A percentile compares a stretch with the other conserved stretches of the same genome.
These are phyloP conservation scores for Sarocladium brachiariae DNA, from an alignment of 2,329 filamentous ascomycete species.

Conservation along the genomic window DNA sequence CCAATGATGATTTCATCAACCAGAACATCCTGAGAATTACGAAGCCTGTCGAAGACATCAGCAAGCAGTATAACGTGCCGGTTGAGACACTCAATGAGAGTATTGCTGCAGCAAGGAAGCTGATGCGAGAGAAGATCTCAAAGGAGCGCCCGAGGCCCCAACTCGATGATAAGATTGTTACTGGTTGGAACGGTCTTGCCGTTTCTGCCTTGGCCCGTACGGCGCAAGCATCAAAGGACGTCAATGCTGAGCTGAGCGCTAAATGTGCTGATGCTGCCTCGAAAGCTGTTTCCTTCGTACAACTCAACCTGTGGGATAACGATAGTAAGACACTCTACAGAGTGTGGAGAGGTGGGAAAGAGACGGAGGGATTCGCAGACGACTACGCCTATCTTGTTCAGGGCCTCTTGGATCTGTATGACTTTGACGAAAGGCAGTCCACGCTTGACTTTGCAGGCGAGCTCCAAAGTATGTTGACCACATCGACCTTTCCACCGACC, in stretches of 20 bases:
- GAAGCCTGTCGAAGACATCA: slow-evolving; percentile 60
- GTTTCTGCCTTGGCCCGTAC: slow-evolving; percentile 76
- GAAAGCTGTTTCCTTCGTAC: slow-evolving; percentile 66
- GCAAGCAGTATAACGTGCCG: slow-evolving; percentile 66
- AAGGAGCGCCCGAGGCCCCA: slow-evolving; percentile 68
- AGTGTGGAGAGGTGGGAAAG: slow-evolving; percentile 62
- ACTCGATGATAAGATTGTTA: slow-evolving; percentile 82
- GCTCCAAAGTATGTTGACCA: slow-evolving; percentile 57
- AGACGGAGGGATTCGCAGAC: slow-evolving; percentile 73
- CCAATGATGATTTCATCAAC: slow-evolving; percentile 89
- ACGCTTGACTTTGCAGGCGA: slow-evolving; percentile 76
- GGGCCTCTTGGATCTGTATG: slow-evolving; percentile 77
- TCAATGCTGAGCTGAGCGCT: slow-evolving; percentile 50
- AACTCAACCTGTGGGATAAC: slow-evolving; percentile 63
- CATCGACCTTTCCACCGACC: background rate
- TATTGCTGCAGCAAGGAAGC: slow-evolving; percentile 58
- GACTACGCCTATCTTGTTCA: slow-evolving; percentile 88
- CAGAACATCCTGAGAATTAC: slow-evolving; percentile 80
- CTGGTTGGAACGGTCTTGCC: slow-evolving; percentile 81
- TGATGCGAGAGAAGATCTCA: slow-evolving; percentile 65
- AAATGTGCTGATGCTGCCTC: slow-evolving; percentile 60
- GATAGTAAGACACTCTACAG: slow-evolving; percentile 59
- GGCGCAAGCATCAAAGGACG: slow-evolving; percentile 56
- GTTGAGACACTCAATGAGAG: slow-evolving; percentile 62
- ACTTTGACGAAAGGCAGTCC: slow-evolving; percentile 68